Evolutionary conservation across 257 asterid genomes (phyloP), one percentile per base, ranked within the genome.

Genomic region (Knoxia roxburghii): DNA sequence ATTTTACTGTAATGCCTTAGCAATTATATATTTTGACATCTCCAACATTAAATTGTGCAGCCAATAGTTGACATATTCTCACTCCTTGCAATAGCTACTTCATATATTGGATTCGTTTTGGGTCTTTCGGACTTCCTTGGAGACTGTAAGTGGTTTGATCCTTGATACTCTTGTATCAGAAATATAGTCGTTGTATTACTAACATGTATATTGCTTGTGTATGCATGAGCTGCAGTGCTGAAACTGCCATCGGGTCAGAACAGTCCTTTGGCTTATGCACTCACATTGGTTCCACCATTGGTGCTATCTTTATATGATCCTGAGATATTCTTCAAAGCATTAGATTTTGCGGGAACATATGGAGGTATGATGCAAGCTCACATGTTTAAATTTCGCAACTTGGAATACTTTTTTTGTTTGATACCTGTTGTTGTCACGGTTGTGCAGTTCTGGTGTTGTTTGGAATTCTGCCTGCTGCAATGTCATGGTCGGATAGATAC

Each of bases 321-420:
- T n/a, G 95, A 87, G 69, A 85, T 89, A 69, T 92, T 89, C 86
- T 92, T 89, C 78, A 92, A 89, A 76, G 97, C 98, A 51, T 70
- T 92, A 85, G 97, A 92, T 82, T 89, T 92, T 65, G 96, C 98
- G 18, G 96, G 96, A 76, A 92, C 98, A 13, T 87, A 92, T 52
- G 98, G 98, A 86, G 96, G 98, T 89, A 87, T 2, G 54, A 3
- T 39, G 50, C 26, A 21, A 55, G 17, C 35, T 9, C 26, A 3
- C 24, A 15, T 32, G 46, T 17, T 57, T 46, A 10, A 7, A 35
- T 9, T 9, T 4, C 41, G 41, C 9, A 37, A 4, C 4, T 37
- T 37, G 4, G 41, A 37, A 3, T 37, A 37, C 9, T 9, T 37
- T 37, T 3, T 7, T n/a, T 26, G 4, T 10, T 39, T 45, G 29